These are phyloP conservation scores for Rauvolfia tetraphylla DNA, from an alignment of 257 asterid species.

Conservation along the genomic window DNA sequence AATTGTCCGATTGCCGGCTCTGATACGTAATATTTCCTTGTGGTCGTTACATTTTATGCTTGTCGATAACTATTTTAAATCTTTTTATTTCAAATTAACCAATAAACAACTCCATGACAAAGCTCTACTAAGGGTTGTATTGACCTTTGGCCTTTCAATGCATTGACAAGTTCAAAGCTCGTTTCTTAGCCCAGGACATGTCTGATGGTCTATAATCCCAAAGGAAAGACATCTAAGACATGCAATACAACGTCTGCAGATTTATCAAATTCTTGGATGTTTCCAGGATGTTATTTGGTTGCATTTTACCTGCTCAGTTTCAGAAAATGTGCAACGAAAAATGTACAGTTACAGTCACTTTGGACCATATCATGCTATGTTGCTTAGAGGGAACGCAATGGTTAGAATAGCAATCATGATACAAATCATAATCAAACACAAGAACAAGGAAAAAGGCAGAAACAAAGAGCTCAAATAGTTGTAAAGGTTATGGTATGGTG, in stretches of 20 bases:
- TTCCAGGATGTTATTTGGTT: no score
- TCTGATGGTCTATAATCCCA: no score
- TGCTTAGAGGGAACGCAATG: not conserved
- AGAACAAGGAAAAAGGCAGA: not conserved
- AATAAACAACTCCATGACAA: not conserved
- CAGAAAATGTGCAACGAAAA: no score
- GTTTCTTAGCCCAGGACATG: no score
- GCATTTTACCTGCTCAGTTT: no score
- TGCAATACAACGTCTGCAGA: no score
- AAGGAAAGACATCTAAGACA: no score
- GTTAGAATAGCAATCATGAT: not conserved
- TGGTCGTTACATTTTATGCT: not conserved
- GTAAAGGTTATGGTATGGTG: slow-evolving; percentile 8
- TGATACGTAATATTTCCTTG: not conserved
- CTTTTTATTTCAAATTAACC: not conserved
- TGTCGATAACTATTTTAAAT: not conserved
- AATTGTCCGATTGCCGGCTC: not conserved
- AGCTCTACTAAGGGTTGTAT: not conserved
- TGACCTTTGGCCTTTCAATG: slow-evolving; percentile 10
- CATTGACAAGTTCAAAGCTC: not conserved
- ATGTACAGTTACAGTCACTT: no score
- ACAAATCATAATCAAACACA: not conserved
- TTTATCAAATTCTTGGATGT: no score
- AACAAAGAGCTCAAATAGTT: not conserved
- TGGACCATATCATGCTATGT: not conserved